Conservation (phyloP, 2,329 filamentous ascomycete species). For the Xylariaceae sp. region DNA sequence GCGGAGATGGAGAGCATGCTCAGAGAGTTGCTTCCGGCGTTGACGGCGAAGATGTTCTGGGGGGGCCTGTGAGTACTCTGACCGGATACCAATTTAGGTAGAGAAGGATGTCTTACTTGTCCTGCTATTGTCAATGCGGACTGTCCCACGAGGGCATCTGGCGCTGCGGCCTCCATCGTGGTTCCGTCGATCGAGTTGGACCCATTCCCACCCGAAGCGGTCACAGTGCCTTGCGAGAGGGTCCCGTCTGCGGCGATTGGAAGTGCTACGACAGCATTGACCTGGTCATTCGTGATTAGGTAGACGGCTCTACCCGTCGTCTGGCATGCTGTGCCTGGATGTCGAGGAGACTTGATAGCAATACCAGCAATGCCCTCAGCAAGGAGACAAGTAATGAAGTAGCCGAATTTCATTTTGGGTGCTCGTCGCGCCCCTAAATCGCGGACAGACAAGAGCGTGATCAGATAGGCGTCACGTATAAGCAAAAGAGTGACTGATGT, state of each 20-base stretch:
- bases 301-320: conserved; percentile 45
- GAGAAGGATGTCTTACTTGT: not conserved
- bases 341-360: conserved; percentile 5
- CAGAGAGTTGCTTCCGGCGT: conserved; percentile 48
- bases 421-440: too few species aligned
- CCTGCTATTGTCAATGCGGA: not conserved
- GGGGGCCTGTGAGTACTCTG: not conserved
- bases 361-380: conserved; percentile 10
- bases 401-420: conserved; percentile 7
- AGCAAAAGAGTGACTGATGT: too few species aligned
- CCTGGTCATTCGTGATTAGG: conserved; percentile 48
- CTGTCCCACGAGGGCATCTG: not conserved
- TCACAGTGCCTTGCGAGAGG: conserved; percentile 38
- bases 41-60: conserved; percentile 52
- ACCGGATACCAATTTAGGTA: not conserved
- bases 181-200: conserved; percentile 33
- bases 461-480: too few species aligned
- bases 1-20: conserved; percentile 43
- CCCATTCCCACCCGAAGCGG: conserved; percentile 44
- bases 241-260: conserved; percentile 43
- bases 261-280: conserved; percentile 46
- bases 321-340: conserved; percentile 2
- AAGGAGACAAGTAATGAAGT: conserved; percentile 8
- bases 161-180: conserved; percentile 9
- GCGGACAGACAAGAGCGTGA: too few species aligned